Base-by-base conservation (phyloP, 129 eudicot genomes). In the Silybum marianum region DNA sequence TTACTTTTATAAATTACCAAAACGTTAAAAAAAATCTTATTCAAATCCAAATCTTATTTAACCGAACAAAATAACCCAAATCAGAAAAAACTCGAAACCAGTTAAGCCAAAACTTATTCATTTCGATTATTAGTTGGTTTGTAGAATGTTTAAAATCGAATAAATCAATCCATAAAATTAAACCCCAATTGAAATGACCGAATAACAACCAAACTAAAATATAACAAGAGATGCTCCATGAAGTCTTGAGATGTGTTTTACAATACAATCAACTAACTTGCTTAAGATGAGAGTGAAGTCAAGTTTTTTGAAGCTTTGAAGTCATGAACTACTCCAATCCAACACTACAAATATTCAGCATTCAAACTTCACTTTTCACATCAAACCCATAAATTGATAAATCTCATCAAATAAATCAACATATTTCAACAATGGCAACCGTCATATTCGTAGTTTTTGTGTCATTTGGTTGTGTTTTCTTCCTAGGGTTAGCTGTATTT, bases 261-360 rank as follows among this genome's bases (percentile, higher is more conserved):
- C 76, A 90, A 85, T 83, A 71, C 89, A 88, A 81, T 39, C 86
- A 82, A 86, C 72, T 51, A 73, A 82, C 70, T 51, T 51, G 63
- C 98, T 89, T 90, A 82, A 73, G 25, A 89, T 90, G 86, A 58
- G 86, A 85, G 84, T 70, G 90, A 93, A 88, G 94, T 88, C 86
- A 66, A 32, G 71, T 67, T 51, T 88, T 60, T 77, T 69, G 65
- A 80, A 85, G 80, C 98, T 91, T 93, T 73, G 21, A 91, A 89
- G 93, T 84, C 83, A 77, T 84, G 82, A 73, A 69, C 19, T 51
- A 16, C 4, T 51, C 22, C 63, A 51, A 51, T 51, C 9, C 63
- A 51, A 16, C 22, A 51, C 91, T 87, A 85, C 80, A 87, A 83
- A 89, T 91, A 89, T 62, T 42, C 71, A 48, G 22, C 63, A 72